phyloP scores from a whole-genome alignment of 108 stramenopile species.

The Mayamaea pseudoterrestris region DNA sequence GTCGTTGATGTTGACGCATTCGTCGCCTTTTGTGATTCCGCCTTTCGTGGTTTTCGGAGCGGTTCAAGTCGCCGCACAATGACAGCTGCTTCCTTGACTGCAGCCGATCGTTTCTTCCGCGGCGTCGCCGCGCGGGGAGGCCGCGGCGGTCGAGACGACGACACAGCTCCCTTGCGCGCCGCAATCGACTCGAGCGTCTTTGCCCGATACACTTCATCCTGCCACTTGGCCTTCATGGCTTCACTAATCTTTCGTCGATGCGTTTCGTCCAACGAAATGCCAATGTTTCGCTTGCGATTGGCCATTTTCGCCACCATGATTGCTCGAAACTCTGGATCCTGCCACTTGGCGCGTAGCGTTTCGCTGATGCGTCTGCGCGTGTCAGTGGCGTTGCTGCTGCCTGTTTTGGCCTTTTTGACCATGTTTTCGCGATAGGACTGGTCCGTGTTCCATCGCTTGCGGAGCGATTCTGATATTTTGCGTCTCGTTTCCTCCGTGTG shows the following conservation, averaged over 20 bases:
- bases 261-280: not conserved
- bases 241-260: constrained; percentile 59
- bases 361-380: constrained; percentile 40
- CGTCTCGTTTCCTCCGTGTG: constrained; percentile 67
- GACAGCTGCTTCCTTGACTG: not conserved
- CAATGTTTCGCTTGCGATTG: constrained; percentile 14
- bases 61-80: not conserved
- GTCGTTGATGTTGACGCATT: not conserved
- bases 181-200: constrained; percentile 49
- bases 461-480: constrained; percentile 62
- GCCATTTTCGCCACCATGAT: constrained; percentile 59
- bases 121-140: constrained; percentile 14
- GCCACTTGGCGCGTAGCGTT: constrained; percentile 65
- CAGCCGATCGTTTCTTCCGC: not conserved
- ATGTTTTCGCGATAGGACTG: constrained; percentile 47
- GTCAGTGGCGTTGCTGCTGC: constrained; percentile 8
- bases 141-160: constrained; percentile 9
- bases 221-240: constrained; percentile 79
- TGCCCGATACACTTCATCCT: constrained; percentile 61
- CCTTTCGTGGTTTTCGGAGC: not conserved
- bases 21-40: not conserved
- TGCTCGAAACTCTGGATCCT: constrained; percentile 64
- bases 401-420: constrained; percentile 23
- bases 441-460: constrained; percentile 52
- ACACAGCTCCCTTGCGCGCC: constrained; percentile 13